These are phyloP conservation scores for Alternaria ventricosa DNA, from an alignment of 2,329 filamentous ascomycete species.

Conservation along the genomic window DNA sequence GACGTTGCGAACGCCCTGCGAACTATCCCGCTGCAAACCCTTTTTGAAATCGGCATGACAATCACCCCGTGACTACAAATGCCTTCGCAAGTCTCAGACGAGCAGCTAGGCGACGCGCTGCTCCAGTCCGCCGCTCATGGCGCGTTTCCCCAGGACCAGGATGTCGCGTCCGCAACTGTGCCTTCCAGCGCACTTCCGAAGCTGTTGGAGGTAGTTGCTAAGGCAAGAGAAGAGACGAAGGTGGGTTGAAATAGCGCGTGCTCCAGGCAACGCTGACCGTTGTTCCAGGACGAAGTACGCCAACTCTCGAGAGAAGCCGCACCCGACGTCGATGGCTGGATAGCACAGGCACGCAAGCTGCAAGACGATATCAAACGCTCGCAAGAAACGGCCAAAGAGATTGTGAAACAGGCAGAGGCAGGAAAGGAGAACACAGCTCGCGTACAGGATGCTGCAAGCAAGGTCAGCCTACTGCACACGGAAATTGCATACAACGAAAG, in stretches of 20 bases:
- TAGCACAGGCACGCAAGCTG: conserved; percentile 80
- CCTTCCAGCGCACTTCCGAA: conserved; percentile 56
- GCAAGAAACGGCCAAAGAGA: conserved; percentile 78
- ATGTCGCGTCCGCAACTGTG: conserved; percentile 61
- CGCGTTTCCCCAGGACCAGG: conserved; percentile 63
- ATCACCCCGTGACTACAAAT: conserved; percentile 24
- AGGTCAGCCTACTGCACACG: conserved; percentile 62
- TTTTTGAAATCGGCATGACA: conserved; percentile 24
- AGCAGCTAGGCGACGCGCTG: conserved; percentile 63
- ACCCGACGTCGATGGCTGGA: conserved; percentile 84
- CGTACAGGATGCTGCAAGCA: conserved; percentile 66
- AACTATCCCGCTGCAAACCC: not conserved
- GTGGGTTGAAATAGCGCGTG: conserved; percentile 38
- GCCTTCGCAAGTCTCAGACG: conserved; percentile 37
- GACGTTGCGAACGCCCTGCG: conserved; percentile 1
- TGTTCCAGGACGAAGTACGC: conserved; percentile 70
- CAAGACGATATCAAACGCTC: conserved; percentile 86
- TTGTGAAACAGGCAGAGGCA: conserved; percentile 77
- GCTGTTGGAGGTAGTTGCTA: conserved; percentile 58
- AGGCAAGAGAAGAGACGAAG: conserved; percentile 62
- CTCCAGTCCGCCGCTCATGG: conserved; percentile 68
- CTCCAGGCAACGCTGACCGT: conserved; percentile 3
- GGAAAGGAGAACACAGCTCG: conserved; percentile 68
- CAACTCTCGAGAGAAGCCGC: conserved; percentile 77
- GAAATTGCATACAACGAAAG: conserved; percentile 67